Evolutionary conservation across 495 filamentous ascomycete genomes (phyloP).

Genomic region (Penicillium nucicola): DNA sequence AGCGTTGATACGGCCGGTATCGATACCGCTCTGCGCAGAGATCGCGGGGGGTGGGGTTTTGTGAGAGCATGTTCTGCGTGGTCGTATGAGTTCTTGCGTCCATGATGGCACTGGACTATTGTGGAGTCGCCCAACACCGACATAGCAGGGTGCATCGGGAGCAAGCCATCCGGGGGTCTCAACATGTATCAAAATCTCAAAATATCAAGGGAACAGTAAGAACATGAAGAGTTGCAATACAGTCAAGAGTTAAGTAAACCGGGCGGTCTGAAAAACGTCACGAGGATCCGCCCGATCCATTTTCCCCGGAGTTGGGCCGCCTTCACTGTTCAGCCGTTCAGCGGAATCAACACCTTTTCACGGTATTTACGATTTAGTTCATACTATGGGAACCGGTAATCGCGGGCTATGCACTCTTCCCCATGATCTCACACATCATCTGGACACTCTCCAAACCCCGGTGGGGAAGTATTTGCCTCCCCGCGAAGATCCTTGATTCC

Average conservation of each 20-base stretch:
- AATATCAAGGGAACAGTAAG: neutral
- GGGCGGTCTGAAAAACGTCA: slow-evolving; percentile 21
- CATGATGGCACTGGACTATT: slow-evolving; percentile 28
- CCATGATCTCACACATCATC: slow-evolving; percentile 17
- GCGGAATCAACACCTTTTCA: too few species aligned
- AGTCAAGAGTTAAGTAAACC: neutral
- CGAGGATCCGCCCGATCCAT: neutral
- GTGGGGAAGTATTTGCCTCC: slow-evolving; percentile 1
- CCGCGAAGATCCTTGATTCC: neutral
- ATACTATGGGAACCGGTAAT: too few species aligned
- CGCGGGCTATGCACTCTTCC: neutral
- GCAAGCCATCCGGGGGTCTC: slow-evolving; percentile 23
- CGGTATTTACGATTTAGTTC: too few species aligned
- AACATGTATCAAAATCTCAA: neutral
- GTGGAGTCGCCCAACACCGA: slow-evolving; percentile 34
- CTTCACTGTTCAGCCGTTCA: neutral
- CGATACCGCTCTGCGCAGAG: slow-evolving; percentile 27
- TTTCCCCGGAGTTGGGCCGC: neutral
- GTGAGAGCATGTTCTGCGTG: slow-evolving; percentile 2
- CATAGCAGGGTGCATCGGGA: slow-evolving; percentile 30
- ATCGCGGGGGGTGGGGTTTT: slow-evolving; percentile 9
- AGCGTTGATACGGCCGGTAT: slow-evolving; percentile 36
- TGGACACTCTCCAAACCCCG: slow-evolving; percentile 1
- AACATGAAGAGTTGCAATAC: slow-evolving; percentile 1
- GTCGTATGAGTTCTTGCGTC: slow-evolving; percentile 12